Base-by-base conservation (phyloP, 106 monocot species). In the Dendrobium officinale region DNA sequence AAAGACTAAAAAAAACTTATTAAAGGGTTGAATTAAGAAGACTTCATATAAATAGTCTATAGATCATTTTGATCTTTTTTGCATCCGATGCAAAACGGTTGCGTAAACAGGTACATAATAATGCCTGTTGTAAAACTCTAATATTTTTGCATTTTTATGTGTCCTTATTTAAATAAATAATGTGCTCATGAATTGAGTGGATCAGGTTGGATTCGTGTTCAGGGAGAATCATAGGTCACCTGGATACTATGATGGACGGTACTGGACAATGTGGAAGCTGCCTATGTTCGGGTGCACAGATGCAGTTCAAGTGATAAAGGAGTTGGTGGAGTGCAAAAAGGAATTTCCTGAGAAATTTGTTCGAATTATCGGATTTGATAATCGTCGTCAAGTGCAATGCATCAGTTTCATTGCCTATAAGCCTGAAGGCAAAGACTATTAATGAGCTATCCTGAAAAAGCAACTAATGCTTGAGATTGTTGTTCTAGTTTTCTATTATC, bases 241-340 rank as follows among this genome's bases (percentile, higher is more conserved):
- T 0, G 91, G 91, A 37, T 91, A 91, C 86, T 91, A 91, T 75
- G 91, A 91, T 70, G 91, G 88, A 4, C 86, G 91, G 20, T 91
- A 91, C 88, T 91, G 91, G 91, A 91, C 91, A 7, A 91, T 91
- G 88, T 91, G 88, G 91, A 91, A 88, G 85, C 86, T 91, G 55
- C 88, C 91, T 13, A 88, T 91, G 91, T 91, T 88, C 70, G 91
- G 91, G 6, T 86, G 86, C 91, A 88, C 78, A 18, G 91, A 88
- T 33, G 58, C 88, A 17, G 5, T 42, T 8, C 86, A 91, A 78
- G 91, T 91, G 37, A 31, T 45, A 73, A 86, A 73, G 56, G 91
- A 91, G 75, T 4, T 91, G 8, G 55, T 77, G 48, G 86, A 80
- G 42, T 81, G 78, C 80, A 86, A 85, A 81, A 86, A 85, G 81